Base-by-base conservation (phyloP, 306 rosid species). In the Vigna radiata region DNA sequence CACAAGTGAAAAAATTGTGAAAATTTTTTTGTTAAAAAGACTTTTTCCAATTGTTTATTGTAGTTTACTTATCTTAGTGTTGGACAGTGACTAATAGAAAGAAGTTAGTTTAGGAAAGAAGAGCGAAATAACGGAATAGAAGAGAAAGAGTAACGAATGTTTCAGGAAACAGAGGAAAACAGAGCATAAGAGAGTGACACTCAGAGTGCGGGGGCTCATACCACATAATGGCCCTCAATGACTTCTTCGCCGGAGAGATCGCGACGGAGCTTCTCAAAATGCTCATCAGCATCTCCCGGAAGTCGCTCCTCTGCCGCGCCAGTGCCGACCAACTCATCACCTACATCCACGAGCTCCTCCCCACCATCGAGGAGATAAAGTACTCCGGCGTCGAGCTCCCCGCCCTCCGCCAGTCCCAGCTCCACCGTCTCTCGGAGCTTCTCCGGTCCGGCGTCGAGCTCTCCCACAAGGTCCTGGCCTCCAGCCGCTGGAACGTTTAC, bases 221-320 rank as follows among this genome's bases (percentile, higher is more conserved):
- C 4, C 3, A 50, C 11, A 47, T 9, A 7, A 95, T 92, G 98
- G 89, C 79, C 0, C 66, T 90, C 4, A 86, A 88, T 17, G 98
- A 95, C 71, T 84, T 89, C 76, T 95, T 95, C 86, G 91, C 91
- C 47, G 96, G 96, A 27, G 98, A 95, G 81, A 90, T 95, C 6
- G 83, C 82, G 17, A 83, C 96, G 18, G 98, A 95, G 87, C 94
- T 95, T 3, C 70, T 95, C 0, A 95, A 76, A 81, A 71, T 79
- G 81, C 89, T 92, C 2, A 0, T 84, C 2, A 5, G 0, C 68
- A 64, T 95, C 39, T 78, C 95, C 7, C 83, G 77, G 1, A 92
- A 92, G 47, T 88, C 96, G 5, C 80, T 86, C 7, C 68, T 80
- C 16, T 89, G 93, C 88, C 87, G 79, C 31, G 3, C 87, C 2